Base-by-base conservation (phyloP, 2,329 filamentous ascomycete species). In the Pseudogymnoascus sp. region DNA sequence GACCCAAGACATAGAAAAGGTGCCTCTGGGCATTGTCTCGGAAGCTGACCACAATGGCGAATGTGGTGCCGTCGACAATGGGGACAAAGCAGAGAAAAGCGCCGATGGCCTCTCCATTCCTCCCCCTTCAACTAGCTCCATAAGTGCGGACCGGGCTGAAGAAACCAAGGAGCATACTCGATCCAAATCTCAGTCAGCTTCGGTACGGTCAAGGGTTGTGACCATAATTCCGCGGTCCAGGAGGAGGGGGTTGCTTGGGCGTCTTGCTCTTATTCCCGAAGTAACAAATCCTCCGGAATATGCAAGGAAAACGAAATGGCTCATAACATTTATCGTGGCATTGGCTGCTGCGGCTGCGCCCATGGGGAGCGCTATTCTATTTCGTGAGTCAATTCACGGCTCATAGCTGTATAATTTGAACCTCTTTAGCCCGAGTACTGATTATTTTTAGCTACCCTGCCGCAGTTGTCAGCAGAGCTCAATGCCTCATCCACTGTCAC, bases 361-460 rank as follows among this genome's bases (percentile, higher is more conserved):
- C 0, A 85, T 96, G 77, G 92, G 92, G 0, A 92, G 89, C 28
- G 84, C 88, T 1, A 92, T 96, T 62, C 86, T 96, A 63, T 88
- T 93, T 69, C 91, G 88, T 90, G 75, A 75, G 86, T 80, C 25
- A 35, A 56, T 33, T 35, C 10, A 56, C 5, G 40, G 37, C 60
- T 33, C 21, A 28, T 12, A 35, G 18, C 61, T 61, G n/a, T 12
- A 14, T 31, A 23, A 33, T 37, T 61, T 59, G 25, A 25, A 61
- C 37, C 28, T 62, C 23, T 12, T 25, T 61, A 35, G 40, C 14
- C 60, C 33, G 23, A 47, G 61, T 53, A 28, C 66, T 69, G 65
- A 67, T 66, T 60, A 56, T 16, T 11, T 62, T 64, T 60, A 91
- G 90, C 90, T 63, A 84, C 88, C 3, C 81, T 94, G 1, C 77